Conservation (phyloP, 164 flowering plant species). For the Cinnamomum micranthum region DNA sequence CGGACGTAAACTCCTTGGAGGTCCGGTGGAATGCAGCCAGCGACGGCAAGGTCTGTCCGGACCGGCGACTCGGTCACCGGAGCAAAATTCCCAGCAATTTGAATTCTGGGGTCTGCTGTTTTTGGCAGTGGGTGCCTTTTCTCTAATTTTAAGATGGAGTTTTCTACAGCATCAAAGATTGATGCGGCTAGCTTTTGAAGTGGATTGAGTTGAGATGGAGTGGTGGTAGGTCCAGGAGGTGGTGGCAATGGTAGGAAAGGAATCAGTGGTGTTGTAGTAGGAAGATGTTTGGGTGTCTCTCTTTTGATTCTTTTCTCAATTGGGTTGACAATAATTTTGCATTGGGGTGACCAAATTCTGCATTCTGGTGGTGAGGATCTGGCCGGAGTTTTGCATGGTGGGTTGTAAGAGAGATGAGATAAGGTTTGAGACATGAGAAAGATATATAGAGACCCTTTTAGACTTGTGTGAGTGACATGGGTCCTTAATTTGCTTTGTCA, state of each 20-base stretch:
- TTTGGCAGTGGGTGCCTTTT: slow-evolving; percentile 21
- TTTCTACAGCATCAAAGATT: slow-evolving; percentile 27
- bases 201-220: slow-evolving; percentile 19
- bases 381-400: background rate
- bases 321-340: slow-evolving; percentile 3
- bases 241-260: background rate
- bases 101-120: slow-evolving; percentile 39
- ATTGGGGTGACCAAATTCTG: background rate
- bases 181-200: slow-evolving; percentile 33
- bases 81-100: slow-evolving; percentile 44
- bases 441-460: too few relatives aligned
- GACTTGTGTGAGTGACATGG: too few relatives aligned
- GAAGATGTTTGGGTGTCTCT: background rate
- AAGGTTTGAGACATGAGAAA: background rate
- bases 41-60: slow-evolving; percentile 19
- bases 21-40: slow-evolving; percentile 30
- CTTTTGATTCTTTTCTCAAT: background rate
- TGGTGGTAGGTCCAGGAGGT: too few relatives aligned
- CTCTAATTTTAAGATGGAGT: slow-evolving; percentile 13
- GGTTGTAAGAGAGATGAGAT: background rate
- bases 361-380: background rate
- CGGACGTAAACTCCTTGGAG: slow-evolving; percentile 41
- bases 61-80: slow-evolving; percentile 41
- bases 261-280: background rate
- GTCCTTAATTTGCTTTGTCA: too few relatives aligned